phyloP scores from a whole-genome alignment of 352 stramenopile species.

The Pythium scleroteichum region DNA sequence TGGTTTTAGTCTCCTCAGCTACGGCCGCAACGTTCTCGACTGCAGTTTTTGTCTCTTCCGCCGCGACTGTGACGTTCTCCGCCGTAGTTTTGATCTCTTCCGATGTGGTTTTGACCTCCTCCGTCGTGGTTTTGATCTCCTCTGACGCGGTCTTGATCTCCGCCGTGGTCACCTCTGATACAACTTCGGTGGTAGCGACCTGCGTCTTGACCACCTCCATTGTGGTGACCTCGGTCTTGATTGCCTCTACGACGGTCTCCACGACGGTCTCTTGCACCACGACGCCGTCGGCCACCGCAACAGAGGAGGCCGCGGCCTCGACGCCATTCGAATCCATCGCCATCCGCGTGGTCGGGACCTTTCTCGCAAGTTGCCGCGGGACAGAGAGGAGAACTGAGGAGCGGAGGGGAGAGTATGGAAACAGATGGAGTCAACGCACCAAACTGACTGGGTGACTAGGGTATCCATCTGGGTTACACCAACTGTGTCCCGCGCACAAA shows the following conservation, averaged over 20 bases:
- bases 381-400: slow-evolving; percentile 2
- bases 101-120: neutral
- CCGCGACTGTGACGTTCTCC: neutral
- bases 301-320: slow-evolving; percentile 12
- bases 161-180: too few relatives aligned
- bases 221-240: too few relatives aligned
- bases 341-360: slow-evolving; percentile 8
- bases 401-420: slow-evolving; percentile 3
- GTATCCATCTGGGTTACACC: neutral
- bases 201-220: too few relatives aligned
- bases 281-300: neutral
- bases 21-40: neutral
- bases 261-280: neutral
- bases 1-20: neutral
- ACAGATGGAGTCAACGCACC: slow-evolving; percentile 20
- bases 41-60: too few relatives aligned
- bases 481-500: neutral
- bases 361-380: slow-evolving; percentile 18
- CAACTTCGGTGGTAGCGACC: too few relatives aligned
- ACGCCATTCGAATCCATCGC: slow-evolving; percentile 26
- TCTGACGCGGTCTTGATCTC: neutral
- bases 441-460: slow-evolving; percentile 21
- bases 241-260: neutral
- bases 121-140: slow-evolving; percentile 3
- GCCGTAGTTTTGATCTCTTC: neutral